These are phyloP conservation scores for Avena insularis DNA, from an alignment of 176 grass and related monocot genomes.

Conservation along the genomic window DNA sequence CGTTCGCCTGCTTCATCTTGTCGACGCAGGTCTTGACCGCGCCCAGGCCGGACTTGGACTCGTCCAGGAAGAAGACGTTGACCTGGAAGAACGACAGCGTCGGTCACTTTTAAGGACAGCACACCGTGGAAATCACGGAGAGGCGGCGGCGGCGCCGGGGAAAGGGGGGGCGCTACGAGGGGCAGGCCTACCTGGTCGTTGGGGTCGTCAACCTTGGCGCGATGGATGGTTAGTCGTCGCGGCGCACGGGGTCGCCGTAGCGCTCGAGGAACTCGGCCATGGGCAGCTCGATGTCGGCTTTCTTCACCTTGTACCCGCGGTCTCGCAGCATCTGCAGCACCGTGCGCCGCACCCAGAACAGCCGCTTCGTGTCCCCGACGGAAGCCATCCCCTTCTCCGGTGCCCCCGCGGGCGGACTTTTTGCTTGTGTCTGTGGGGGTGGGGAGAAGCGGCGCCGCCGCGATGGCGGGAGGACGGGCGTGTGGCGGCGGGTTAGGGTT, in stretches of 20 bases:
- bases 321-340: conserved; percentile 76
- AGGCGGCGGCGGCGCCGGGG: background rate
- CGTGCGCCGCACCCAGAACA: conserved; percentile 72
- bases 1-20: conserved; percentile 71
- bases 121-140: background rate
- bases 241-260: conserved; percentile 52
- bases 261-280: conserved; percentile 32
- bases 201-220: background rate
- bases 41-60: conserved; percentile 73
- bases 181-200: conserved; percentile 47
- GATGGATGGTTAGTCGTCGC: conserved; percentile 60
- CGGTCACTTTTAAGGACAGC: background rate
- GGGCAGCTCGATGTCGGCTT: conserved; percentile 29
- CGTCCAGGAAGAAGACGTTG: conserved; percentile 79
- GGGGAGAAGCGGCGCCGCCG: conserved; percentile 7
- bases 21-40: conserved; percentile 81
- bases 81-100: conserved; percentile 44
- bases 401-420: no score
- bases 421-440: background rate
- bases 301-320: conserved; percentile 48
- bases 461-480: background rate
- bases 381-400: conserved; percentile 28
- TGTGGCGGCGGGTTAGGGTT: conserved; percentile 21
- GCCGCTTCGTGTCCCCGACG: conserved; percentile 56
- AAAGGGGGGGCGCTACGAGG: background rate